These are phyloP conservation scores for Hypocreales sp. DNA, from an alignment of 2,329 filamentous ascomycete species.

Conservation along the genomic window DNA sequence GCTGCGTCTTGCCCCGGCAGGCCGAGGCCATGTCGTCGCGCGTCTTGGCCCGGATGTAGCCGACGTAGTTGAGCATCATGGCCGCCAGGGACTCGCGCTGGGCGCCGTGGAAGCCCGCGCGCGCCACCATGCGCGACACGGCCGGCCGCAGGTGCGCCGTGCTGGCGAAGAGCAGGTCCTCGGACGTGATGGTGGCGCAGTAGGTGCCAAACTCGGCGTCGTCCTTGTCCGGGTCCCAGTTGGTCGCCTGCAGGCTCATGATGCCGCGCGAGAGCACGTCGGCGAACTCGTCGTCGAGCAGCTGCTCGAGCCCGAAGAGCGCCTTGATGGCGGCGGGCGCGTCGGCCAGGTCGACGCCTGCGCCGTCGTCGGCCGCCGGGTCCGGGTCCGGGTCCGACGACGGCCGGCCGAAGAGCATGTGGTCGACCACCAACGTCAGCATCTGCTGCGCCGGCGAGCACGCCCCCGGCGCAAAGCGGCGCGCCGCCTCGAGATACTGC, in stretches of 20 bases:
- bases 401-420: slow-evolving; percentile 30
- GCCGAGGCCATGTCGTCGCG: slow-evolving; percentile 9
- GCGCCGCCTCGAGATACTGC: slow-evolving; percentile 37
- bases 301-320: slow-evolving; percentile 28
- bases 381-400: no score
- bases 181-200: slow-evolving; percentile 29
- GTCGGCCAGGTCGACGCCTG: slow-evolving; percentile 20
- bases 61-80: slow-evolving; percentile 36
- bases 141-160: slow-evolving; percentile 18
- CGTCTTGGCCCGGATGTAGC: slow-evolving; percentile 18
- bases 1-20: slow-evolving; percentile 4
- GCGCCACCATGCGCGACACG: slow-evolving; percentile 22
- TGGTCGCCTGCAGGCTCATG: slow-evolving; percentile 26
- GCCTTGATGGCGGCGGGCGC: slow-evolving; percentile 30
- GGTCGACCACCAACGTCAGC: slow-evolving; percentile 33
- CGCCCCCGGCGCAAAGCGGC: slow-evolving; percentile 32
- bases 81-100: slow-evolving; percentile 20
- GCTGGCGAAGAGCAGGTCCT: slow-evolving; percentile 23
- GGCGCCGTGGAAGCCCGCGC: slow-evolving; percentile 22
- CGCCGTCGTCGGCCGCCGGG: no score
- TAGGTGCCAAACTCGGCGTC: slow-evolving; percentile 26
- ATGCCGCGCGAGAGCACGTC: slow-evolving; percentile 24
- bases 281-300: slow-evolving; percentile 34
- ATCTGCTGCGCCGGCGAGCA: slow-evolving; percentile 52
- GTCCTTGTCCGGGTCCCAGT: slow-evolving; percentile 36